Conservation (phyloP, 2,329 filamentous ascomycete species). For the Calonectria naviculata region DNA sequence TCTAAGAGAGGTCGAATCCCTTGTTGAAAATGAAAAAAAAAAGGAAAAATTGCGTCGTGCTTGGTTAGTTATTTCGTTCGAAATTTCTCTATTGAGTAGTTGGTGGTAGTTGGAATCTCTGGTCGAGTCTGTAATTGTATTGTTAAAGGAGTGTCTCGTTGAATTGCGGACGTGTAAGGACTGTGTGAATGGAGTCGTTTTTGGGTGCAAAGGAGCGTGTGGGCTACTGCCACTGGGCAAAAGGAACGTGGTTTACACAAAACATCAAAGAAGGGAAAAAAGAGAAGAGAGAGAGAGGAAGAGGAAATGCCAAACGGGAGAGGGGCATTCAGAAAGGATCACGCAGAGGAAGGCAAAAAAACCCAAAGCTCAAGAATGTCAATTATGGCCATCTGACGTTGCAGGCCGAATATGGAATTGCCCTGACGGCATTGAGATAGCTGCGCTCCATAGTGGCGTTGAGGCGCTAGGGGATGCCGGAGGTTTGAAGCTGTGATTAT, state of each 20-base stretch:
- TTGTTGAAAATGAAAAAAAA: not conserved
- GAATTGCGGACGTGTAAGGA: not conserved
- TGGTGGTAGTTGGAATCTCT: not conserved
- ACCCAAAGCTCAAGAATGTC: not conserved
- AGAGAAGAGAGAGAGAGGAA: not conserved
- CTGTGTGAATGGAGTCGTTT: not conserved
- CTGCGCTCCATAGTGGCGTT: not conserved
- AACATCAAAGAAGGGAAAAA: not conserved
- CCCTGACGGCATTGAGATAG: not conserved
- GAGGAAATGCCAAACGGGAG: not conserved
- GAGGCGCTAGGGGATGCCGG: not conserved
- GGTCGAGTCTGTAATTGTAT: not conserved
- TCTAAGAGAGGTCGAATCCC: not conserved
- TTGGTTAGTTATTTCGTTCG: not conserved
- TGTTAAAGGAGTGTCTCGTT: not conserved
- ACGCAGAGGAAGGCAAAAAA: not conserved
- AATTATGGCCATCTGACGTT: not conserved
- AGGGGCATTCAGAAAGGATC: not conserved
- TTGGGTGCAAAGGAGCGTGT: not conserved
- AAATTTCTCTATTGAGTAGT: not conserved
- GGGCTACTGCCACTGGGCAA: not conserved
- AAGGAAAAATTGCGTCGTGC: no score
- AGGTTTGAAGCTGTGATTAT: not conserved
- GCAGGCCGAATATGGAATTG: not conserved
- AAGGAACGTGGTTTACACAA: not conserved